phyloP scores from a whole-genome alignment of 2,329 filamentous ascomycete species.

The Pseudogymnoascus sp. region DNA sequence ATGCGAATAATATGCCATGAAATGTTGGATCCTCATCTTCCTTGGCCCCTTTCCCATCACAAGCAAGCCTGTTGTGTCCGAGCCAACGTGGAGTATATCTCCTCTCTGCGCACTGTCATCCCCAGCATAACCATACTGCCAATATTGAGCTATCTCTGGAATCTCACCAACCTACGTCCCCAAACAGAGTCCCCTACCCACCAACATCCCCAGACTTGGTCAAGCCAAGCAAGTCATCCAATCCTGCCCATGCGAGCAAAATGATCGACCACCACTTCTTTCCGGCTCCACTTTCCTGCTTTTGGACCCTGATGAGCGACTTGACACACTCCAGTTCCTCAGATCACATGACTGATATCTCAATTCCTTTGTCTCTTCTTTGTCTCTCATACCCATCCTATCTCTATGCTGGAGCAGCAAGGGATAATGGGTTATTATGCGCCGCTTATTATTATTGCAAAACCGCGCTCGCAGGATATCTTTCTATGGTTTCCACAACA shows the following conservation, averaged over 20 bases:
- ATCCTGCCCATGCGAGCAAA: not conserved
- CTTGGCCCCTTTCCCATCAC: not conserved
- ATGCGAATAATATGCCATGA: not conserved
- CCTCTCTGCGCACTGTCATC: not conserved
- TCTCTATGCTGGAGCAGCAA: not conserved
- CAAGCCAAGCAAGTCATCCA: not conserved
- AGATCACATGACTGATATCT: not conserved
- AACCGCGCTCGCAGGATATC: not conserved
- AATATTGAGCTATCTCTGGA: not conserved
- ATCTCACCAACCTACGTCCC: not conserved
- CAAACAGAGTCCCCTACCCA: not conserved
- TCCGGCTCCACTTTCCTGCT: constrained; percentile 7
- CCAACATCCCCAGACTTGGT: not conserved
- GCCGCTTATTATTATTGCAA: not conserved
- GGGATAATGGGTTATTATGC: not conserved
- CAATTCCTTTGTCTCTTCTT: not conserved
- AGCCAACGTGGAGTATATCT: not conserved
- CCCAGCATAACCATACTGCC: not conserved
- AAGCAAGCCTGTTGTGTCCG: not conserved
- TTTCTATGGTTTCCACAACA: not conserved
- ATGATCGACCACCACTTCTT: not conserved
- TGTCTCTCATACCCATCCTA: not conserved
- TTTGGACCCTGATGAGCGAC: not conserved
- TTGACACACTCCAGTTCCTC: not conserved
- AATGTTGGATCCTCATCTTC: not conserved